These are phyloP conservation scores for Penicillium verhagenii DNA, from an alignment of 495 filamentous ascomycete species.

Conservation along the genomic window DNA sequence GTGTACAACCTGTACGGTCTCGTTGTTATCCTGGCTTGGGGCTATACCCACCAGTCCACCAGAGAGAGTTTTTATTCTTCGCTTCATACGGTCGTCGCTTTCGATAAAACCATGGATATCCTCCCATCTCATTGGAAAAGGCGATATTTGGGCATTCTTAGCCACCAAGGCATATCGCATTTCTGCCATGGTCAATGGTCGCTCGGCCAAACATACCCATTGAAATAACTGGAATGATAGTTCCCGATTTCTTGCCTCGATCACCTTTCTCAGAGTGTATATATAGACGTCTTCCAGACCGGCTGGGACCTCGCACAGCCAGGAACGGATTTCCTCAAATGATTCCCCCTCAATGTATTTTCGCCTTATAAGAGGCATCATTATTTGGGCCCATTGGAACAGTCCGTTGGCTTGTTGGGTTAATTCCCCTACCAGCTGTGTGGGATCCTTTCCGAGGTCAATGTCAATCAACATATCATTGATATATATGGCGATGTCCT, in stretches of 20 bases:
- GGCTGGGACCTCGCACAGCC: conserved; percentile 7
- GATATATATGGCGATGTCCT: conserved; percentile 8
- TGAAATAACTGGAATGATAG: conserved; percentile 11
- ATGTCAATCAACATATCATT: neutral
- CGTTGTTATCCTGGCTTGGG: neutral
- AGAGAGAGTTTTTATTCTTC: conserved; percentile 9
- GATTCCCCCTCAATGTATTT: conserved; percentile 4
- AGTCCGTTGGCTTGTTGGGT: conserved; percentile 1
- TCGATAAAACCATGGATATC: conserved; percentile 5
- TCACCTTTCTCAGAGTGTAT: conserved; percentile 12
- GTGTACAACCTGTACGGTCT: conserved; percentile 15
- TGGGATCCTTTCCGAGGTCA: neutral
- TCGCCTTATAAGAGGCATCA: conserved; percentile 6
- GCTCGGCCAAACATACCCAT: conserved; percentile 15
- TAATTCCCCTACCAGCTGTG: conserved; percentile 3
- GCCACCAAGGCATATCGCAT: conserved; percentile 11
- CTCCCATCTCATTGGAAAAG: neutral
- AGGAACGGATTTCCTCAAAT: conserved; percentile 5
- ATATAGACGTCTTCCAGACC: conserved; percentile 6
- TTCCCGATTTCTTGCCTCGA: neutral
- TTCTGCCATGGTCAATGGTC: conserved; percentile 11
- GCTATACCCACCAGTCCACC: conserved; percentile 14
- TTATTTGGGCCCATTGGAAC: conserved; percentile 9
- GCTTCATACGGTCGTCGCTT: conserved; percentile 9
- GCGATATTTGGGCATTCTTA: neutral